Percentiles rank a stretch among this genome's conserved stretches.
phyloP scores from a whole-genome alignment of 495 filamentous ascomycete species.

The Beverwykella pulmonaria region DNA sequence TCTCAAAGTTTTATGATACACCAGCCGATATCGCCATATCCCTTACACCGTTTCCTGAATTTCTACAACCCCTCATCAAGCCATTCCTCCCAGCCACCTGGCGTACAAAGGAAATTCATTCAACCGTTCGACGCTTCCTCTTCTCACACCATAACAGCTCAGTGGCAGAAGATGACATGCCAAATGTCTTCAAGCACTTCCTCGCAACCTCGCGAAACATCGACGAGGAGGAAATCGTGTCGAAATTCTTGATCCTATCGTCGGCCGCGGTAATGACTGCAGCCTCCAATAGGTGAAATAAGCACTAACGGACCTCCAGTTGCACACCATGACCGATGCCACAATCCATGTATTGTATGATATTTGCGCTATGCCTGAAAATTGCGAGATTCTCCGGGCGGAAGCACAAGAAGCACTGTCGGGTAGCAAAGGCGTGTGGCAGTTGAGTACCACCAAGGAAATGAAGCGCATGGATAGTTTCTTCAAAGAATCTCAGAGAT shows the following conservation, averaged over 20 bases:
- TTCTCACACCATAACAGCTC: background rate
- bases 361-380: background rate
- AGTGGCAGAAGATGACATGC: background rate
- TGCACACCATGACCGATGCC: background rate
- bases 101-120: background rate
- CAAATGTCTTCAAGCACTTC: background rate
- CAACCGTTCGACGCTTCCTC: background rate
- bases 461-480: background rate
- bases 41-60: background rate
- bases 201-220: background rate
- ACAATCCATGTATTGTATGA: background rate
- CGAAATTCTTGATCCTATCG: background rate
- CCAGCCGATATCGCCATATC: background rate
- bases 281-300: background rate
- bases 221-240: background rate
- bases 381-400: background rate
- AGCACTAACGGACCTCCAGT: background rate
- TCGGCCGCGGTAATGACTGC: background rate
- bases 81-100: background rate
- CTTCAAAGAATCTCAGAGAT: background rate
- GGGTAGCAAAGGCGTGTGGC: background rate
- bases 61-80: background rate
- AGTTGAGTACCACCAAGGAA: background rate
- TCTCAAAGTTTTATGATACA: background rate
- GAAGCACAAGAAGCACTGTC: background rate